A percentile compares a stretch with the other conserved stretches of the same genome.
phyloP scores from a whole-genome alignment of 257 asterid species.

The Forsythia viridissima region DNA sequence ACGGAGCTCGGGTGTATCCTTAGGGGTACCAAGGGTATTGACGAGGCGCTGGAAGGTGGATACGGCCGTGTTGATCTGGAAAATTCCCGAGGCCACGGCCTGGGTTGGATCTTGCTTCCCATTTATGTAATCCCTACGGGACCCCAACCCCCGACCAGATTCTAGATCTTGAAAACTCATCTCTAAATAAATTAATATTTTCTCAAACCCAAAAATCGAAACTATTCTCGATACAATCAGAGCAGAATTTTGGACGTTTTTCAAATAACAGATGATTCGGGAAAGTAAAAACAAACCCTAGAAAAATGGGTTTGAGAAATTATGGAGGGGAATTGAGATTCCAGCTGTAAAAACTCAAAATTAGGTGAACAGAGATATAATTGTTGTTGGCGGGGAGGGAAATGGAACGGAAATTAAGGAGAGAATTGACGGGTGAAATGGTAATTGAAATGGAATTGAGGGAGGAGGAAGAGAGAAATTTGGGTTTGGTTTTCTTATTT shows the following conservation, averaged over 20 bases:
- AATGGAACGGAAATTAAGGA: conserved; percentile 30
- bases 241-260: conserved; percentile 6
- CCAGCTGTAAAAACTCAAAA: conserved; percentile 1
- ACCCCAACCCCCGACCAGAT: conserved; percentile 68
- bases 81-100: conserved; percentile 88
- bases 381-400: conserved; percentile 8
- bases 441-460: conserved; percentile 2
- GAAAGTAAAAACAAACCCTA: conserved; percentile 29
- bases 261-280: neutral
- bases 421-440: conserved; percentile 15
- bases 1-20: conserved; percentile 94
- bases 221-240: conserved; percentile 19
- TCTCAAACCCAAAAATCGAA: conserved; percentile 24
- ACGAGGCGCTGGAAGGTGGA: conserved; percentile 92
- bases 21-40: conserved; percentile 91
- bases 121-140: conserved; percentile 52
- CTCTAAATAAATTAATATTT: conserved; percentile 11
- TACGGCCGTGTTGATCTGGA: conserved; percentile 89
- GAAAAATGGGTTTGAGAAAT: conserved; percentile 20
- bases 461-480: conserved; percentile 13
- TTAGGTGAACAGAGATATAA: conserved; percentile 12
- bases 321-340: conserved; percentile 22
- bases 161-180: conserved; percentile 98
- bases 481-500: neutral
- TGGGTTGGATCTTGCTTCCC: conserved; percentile 90